phyloP scores from a whole-genome alignment of 1,284 basidiomycete genomes.

The Heliocybe sulcata region DNA sequence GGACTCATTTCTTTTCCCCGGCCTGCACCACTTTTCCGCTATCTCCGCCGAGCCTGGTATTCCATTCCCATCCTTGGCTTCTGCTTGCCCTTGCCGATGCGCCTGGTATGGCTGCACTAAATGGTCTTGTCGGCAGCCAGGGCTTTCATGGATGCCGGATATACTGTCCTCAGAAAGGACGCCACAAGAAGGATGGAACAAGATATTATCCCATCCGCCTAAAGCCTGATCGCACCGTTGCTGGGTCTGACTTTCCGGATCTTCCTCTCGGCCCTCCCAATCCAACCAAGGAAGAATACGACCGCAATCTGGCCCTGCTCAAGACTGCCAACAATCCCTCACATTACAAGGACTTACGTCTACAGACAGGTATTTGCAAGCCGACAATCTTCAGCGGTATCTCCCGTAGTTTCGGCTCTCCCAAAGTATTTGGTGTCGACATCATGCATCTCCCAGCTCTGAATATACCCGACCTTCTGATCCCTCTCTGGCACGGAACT shows the following conservation, averaged over 20 bases:
- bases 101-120: conserved; percentile 20
- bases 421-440: conserved; percentile 12
- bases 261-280: not conserved
- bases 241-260: conserved; percentile 2
- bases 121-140: conserved; percentile 25
- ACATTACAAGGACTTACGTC: conserved; percentile 1
- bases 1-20: conserved; percentile 9
- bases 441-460: conserved; percentile 16
- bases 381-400: conserved; percentile 8
- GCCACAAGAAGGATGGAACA: conserved; percentile 12
- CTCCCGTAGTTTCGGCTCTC: conserved; percentile 7
- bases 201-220: conserved; percentile 17
- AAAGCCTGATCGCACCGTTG: conserved; percentile 4
- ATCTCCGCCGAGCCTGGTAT: conserved; percentile 7
- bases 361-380: not conserved
- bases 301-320: not conserved
- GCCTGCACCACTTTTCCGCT: conserved; percentile 23
- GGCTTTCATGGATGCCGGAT: conserved; percentile 22
- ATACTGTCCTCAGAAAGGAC: conserved; percentile 18
- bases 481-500: conserved; percentile 14
- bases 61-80: conserved; percentile 14
- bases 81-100: conserved; percentile 23
- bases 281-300: not conserved
- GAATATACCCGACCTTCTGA: conserved; percentile 15
- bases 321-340: not conserved